Percentiles rank a stretch among this genome's conserved stretches.
phyloP scores from a whole-genome alignment of 164 flowering plant genomes.

The Annona cherimola region DNA sequence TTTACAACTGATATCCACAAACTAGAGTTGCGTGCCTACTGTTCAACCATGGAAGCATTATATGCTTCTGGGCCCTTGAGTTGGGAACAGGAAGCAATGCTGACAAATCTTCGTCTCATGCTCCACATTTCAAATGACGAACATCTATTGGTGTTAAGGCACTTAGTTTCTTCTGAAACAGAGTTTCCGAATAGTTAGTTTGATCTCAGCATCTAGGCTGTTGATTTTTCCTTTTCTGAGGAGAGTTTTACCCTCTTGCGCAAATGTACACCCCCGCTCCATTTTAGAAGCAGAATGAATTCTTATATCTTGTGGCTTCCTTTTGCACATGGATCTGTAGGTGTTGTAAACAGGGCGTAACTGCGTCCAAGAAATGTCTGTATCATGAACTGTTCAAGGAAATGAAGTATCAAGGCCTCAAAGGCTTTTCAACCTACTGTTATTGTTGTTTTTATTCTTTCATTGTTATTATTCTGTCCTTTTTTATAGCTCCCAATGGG shows the following conservation, averaged over 20 bases:
- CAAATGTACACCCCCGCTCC: slow-evolving; percentile 4
- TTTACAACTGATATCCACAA: slow-evolving; percentile 55
- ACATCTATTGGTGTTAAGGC: slow-evolving; percentile 75
- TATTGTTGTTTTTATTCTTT: not conserved
- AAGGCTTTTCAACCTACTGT: slow-evolving; percentile 3
- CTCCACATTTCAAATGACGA: slow-evolving; percentile 92
- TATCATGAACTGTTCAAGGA: slow-evolving; percentile 25
- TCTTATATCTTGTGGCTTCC: slow-evolving; percentile 17
- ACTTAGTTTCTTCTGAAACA: slow-evolving; percentile 51
- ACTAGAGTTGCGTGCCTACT: slow-evolving; percentile 86
- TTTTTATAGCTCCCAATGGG: not conserved
- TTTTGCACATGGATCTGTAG: slow-evolving; percentile 15
- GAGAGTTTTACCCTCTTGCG: slow-evolving; percentile 11
- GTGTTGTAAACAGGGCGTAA: slow-evolving; percentile 15
- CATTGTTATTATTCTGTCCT: not conserved
- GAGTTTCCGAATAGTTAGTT: slow-evolving; percentile 29
- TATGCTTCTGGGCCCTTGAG: slow-evolving; percentile 88
- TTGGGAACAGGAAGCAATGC: slow-evolving; percentile 83
- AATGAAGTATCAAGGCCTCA: slow-evolving; percentile 19
- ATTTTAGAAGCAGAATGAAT: slow-evolving; percentile 29
- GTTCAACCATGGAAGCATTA: slow-evolving; percentile 72
- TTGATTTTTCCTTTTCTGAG: slow-evolving; percentile 8
- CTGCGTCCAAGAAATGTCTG: slow-evolving; percentile 19
- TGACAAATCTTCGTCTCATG: slow-evolving; percentile 78
- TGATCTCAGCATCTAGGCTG: slow-evolving; percentile 4